Conservation (phyloP, 139 green algal species). For the Trebouxia sp. region DNA sequence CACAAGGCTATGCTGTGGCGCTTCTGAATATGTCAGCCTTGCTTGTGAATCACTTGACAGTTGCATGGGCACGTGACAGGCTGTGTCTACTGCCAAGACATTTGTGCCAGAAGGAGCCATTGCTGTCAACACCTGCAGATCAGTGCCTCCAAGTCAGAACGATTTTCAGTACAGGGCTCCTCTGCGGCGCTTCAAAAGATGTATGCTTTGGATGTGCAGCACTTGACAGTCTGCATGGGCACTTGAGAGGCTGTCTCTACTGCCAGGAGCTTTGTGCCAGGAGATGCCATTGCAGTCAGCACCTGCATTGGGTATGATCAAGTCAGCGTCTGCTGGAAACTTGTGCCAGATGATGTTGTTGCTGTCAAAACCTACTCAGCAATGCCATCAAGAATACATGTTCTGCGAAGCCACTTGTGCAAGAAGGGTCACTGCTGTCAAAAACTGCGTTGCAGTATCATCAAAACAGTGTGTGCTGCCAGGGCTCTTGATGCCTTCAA, state of each 20-base stretch:
- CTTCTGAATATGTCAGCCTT: slow-evolving; percentile 34
- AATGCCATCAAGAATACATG: background rate
- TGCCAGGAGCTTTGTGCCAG: background rate
- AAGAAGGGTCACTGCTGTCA: background rate
- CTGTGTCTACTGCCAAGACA: slow-evolving; percentile 35
- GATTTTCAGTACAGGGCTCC: slow-evolving; percentile 19
- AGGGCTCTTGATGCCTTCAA: background rate
- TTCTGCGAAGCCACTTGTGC: too few species aligned
- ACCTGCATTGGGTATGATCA: too few species aligned
- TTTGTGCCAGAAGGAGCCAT: background rate
- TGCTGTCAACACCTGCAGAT: slow-evolving; percentile 7
- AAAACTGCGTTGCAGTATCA: background rate
- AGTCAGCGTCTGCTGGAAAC: too few species aligned
- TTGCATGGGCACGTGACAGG: slow-evolving; percentile 33
- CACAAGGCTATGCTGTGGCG: slow-evolving; percentile 6
- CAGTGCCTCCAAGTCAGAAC: too few species aligned
- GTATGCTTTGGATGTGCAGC: slow-evolving; percentile 27
- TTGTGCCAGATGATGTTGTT: background rate
- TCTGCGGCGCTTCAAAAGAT: slow-evolving; percentile 20
- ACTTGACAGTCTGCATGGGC: slow-evolving; percentile 22
- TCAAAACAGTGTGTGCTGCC: background rate
- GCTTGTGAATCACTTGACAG: background rate
- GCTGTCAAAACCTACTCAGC: background rate
- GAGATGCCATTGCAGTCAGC: background rate
- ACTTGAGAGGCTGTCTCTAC: slow-evolving; percentile 38